Base-by-base conservation (phyloP, 2,329 filamentous ascomycete species). In the Akanthomyces dipterigenus region DNA sequence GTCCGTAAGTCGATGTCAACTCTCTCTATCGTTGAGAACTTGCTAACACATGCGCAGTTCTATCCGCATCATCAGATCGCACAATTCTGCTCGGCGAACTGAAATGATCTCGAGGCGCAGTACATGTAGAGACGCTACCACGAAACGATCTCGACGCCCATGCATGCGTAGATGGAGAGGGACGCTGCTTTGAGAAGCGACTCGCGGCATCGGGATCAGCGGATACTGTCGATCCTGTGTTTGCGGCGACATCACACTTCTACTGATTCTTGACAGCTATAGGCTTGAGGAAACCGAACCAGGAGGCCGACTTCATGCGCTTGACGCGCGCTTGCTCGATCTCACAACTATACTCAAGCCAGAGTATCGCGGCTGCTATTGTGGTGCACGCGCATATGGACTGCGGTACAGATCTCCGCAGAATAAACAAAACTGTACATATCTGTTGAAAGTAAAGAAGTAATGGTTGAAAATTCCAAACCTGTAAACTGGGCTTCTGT, bases 51-150 rank as follows among this genome's bases (percentile, higher is more conserved):
- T 2, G 51, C 46, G 81, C 66, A 96, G 91, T 96, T 73, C 82
- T 96, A 48, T 95, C 92, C 60, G 91, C 88, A 31, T 96, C 91
- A 9, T 95, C 92, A n/a, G 92, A 96, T 77, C 86, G 90, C 55
- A 93, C 84, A 48, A 82, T 96, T 71, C 81, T 96, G 65, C 80
- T 96, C 6, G 92, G 92, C 63, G 92, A 96, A 76, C 78, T 96
- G 63, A 75, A 75, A 65, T 76, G 70, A 78, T 88, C 14, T 26
- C 3, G 45, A 5, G n/a, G 18, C 1, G 36, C 26, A 6, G 18
- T 5, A 26, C 26, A 36, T 16, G 46, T 8, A 40, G 34, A 50
- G 43, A 58, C 26, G 24, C 18, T 31, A 34, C 20, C 26, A 42
- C 12, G 18, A 59, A 16, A 20, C 34, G 46, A 31, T 20, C 28